A percentile compares a stretch with the other conserved stretches of the same genome.
phyloP scores from a whole-genome alignment of 2,329 filamentous ascomycete species.

The Exserohilum rostratum region DNA sequence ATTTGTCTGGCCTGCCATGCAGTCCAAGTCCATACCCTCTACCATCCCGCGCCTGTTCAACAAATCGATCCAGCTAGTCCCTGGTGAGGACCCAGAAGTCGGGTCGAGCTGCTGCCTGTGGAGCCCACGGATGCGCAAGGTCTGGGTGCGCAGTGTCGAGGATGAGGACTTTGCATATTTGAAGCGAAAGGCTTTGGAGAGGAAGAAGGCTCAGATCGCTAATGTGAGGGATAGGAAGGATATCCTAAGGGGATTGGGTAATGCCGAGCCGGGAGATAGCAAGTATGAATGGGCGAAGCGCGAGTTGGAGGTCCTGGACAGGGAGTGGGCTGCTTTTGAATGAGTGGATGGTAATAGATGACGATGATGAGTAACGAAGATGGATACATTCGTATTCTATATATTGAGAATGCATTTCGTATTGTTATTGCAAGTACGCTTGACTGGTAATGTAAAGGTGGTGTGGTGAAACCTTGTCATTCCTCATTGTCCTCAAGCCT shows the following conservation, averaged over 20 bases:
- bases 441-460: too few relatives aligned
- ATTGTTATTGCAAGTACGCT: background rate
- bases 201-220: conserved; percentile 40
- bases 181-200: conserved; percentile 62
- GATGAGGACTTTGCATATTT: conserved; percentile 71
- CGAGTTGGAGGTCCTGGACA: conserved; percentile 31
- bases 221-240: conserved; percentile 56
- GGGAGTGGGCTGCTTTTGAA: conserved; percentile 42
- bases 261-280: conserved; percentile 28
- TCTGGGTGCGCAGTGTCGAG: conserved; percentile 71
- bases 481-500: too few relatives aligned
- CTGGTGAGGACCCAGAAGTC: conserved; percentile 51
- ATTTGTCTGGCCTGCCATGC: conserved; percentile 72
- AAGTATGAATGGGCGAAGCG: conserved; percentile 35
- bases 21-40: conserved; percentile 53
- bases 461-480: too few relatives aligned
- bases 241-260: conserved; percentile 30
- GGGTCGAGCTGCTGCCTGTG: conserved; percentile 76
- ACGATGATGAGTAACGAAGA: too few relatives aligned
- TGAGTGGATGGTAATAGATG: conserved; percentile 9
- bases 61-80: conserved; percentile 63
- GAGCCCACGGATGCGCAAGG: conserved; percentile 75
- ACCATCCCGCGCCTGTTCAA: conserved; percentile 50
- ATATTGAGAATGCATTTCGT: background rate
- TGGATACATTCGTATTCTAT: background rate